Percentiles rank a stretch among this genome's conserved stretches.
Conservation (phyloP, 2,329 filamentous ascomycete species). For the Curvularia sp. region DNA sequence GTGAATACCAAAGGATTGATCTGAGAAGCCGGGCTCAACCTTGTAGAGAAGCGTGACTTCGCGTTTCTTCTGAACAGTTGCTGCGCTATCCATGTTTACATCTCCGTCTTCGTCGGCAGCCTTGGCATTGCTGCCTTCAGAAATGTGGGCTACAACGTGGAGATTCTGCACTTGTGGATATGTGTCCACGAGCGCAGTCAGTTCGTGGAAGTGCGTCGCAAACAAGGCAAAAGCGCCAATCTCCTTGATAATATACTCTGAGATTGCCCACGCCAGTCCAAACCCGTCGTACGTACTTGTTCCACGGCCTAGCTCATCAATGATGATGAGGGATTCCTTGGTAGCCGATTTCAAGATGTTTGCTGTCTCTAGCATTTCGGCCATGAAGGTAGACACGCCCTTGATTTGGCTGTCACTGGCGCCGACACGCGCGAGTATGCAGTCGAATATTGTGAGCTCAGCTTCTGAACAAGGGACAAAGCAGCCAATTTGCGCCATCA, state of each 20-base stretch:
- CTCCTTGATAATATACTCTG: conserved; percentile 94
- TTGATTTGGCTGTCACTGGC: conserved; percentile 97
- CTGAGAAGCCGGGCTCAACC: conserved; percentile 92
- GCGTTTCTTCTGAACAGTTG: conserved; percentile 53
- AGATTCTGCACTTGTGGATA: conserved; percentile 90
- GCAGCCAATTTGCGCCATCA: conserved; percentile 96
- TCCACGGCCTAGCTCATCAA: conserved; percentile 94
- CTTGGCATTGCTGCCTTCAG: conserved; percentile 50
- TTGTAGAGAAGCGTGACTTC: conserved; percentile 97
- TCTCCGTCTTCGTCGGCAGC: conserved; percentile 7
- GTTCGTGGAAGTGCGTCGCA: conserved; percentile 97
- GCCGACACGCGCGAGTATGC: conserved; percentile 92
- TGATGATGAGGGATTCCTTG: conserved; percentile 94
- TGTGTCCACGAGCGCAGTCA: conserved; percentile 87
- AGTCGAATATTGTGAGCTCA: conserved; percentile 94
- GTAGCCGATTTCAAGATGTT: conserved; percentile 98
- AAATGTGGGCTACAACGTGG: conserved; percentile 94
- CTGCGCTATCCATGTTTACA: conserved; percentile 52
- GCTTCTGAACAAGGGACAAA: conserved; percentile 93
- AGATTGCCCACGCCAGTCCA: conserved; percentile 98
- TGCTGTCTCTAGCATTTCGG: conserved; percentile 98
- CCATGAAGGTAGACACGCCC: conserved; percentile 98
- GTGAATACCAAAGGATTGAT: conserved; percentile 98
- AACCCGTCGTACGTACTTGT: conserved; percentile 99
- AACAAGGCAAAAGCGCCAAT: conserved; percentile 95